Conservation (phyloP, 352 stramenopile species). For the Phytophthora gonapodyides region DNA sequence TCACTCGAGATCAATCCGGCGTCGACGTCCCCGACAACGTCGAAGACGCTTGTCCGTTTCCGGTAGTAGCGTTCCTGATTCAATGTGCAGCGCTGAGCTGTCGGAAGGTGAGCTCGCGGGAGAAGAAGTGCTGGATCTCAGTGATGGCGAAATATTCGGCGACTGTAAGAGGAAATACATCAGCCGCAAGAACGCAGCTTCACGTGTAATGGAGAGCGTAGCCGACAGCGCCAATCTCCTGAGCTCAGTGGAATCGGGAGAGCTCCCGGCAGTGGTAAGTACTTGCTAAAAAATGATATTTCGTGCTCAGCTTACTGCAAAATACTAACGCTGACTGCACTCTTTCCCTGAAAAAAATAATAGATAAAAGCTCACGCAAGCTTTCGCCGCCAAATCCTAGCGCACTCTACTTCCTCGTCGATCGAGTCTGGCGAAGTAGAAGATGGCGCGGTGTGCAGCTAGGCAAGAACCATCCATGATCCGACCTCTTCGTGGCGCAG, state of each 20-base stretch:
- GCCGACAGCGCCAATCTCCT: slow-evolving; percentile 13
- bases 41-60: slow-evolving; percentile 13
- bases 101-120: slow-evolving; percentile 48
- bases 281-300: slow-evolving; percentile 3
- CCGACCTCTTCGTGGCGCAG: not conserved
- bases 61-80: slow-evolving; percentile 35
- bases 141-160: slow-evolving; percentile 70
- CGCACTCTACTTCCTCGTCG: slow-evolving; percentile 31
- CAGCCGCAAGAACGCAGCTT: slow-evolving; percentile 31
- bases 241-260: slow-evolving; percentile 60
- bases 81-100: slow-evolving; percentile 41
- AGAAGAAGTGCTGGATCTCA: slow-evolving; percentile 41
- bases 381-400: slow-evolving; percentile 25
- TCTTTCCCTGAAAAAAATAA: slow-evolving; percentile 12
- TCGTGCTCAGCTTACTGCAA: not conserved
- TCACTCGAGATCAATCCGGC: slow-evolving; percentile 3
- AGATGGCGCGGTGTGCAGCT: slow-evolving; percentile 22
- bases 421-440: slow-evolving; percentile 40
- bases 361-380: slow-evolving; percentile 29
- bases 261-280: slow-evolving; percentile 42
- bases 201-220: slow-evolving; percentile 7
- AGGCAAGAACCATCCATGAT: not conserved
- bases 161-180: slow-evolving; percentile 29
- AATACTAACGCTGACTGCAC: slow-evolving; percentile 3
- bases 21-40: slow-evolving; percentile 5